Conservation (phyloP, 805 yeast genomes). For the Candida hungchunana region DNA sequence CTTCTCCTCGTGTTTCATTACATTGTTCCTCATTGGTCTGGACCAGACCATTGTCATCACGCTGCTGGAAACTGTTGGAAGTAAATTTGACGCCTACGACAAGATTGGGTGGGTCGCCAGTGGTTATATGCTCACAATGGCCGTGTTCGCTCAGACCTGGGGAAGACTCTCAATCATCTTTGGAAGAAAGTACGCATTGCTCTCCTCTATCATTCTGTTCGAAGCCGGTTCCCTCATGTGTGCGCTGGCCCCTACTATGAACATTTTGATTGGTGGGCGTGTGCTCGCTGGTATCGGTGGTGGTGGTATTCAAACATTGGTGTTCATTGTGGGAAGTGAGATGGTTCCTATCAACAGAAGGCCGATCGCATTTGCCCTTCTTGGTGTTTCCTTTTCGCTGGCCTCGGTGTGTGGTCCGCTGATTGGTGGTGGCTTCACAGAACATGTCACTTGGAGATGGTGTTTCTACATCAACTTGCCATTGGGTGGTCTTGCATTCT, state of each 20-base stretch:
- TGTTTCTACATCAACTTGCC: slow-evolving; percentile 70
- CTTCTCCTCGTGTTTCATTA: slow-evolving; percentile 22
- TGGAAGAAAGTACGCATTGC: slow-evolving; percentile 50
- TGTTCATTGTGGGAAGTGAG: slow-evolving; percentile 54
- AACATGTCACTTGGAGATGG: slow-evolving; percentile 67
- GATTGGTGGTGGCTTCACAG: slow-evolving; percentile 62
- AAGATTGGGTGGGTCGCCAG: slow-evolving; percentile 57
- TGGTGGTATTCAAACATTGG: slow-evolving; percentile 58
- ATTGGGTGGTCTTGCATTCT: slow-evolving; percentile 49
- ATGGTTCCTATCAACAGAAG: slow-evolving; percentile 32
- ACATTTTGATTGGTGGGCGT: slow-evolving; percentile 65
- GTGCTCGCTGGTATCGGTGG: slow-evolving; percentile 72
- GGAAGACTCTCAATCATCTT: slow-evolving; percentile 52
- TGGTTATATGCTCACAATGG: slow-evolving; percentile 51
- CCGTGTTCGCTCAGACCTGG: slow-evolving; percentile 51
- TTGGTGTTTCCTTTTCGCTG: slow-evolving; percentile 36
- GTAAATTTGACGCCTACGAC: slow-evolving; percentile 44
- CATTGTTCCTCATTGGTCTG: slow-evolving; percentile 27
- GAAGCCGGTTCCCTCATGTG: slow-evolving; percentile 59
- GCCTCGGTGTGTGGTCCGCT: slow-evolving; percentile 59
- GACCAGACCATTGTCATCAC: slow-evolving; percentile 58
- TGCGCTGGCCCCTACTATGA: slow-evolving; percentile 52
- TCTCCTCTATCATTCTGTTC: slow-evolving; percentile 47
- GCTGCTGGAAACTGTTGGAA: slow-evolving; percentile 45
- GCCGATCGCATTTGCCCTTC: slow-evolving; percentile 16